Evolutionary conservation across 139 green algal genomes (phyloP).

Genomic region (Tetradesmus lagerheimii): DNA sequence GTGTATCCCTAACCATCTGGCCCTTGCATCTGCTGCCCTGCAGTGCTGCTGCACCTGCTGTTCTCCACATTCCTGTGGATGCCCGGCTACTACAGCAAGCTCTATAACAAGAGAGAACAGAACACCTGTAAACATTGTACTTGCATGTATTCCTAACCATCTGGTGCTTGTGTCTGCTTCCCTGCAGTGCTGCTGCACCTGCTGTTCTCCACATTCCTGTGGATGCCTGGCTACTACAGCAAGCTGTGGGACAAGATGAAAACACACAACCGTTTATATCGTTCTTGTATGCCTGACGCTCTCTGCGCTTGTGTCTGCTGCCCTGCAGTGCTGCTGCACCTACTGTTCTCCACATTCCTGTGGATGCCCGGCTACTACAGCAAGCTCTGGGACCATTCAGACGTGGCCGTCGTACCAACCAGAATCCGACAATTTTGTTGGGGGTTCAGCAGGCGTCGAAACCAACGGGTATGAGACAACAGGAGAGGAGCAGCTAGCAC

Average conservation of each 20-base stretch:
- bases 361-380: constrained; percentile 49
- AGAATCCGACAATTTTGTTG: too few relatives aligned
- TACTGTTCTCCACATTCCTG: constrained; percentile 51
- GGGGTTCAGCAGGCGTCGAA: too few relatives aligned
- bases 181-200: constrained; percentile 47
- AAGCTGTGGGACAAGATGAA: constrained; percentile 42
- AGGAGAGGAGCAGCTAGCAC: too few relatives aligned
- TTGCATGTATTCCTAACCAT: not conserved
- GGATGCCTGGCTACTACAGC: constrained; percentile 41
- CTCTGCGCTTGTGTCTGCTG: not conserved
- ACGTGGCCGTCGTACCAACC: not conserved
- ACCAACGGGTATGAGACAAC: too few relatives aligned
- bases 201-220: constrained; percentile 52
- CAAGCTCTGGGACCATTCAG: constrained; percentile 38
- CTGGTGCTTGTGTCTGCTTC: not conserved
- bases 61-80: constrained; percentile 52
- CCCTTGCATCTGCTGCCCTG: not conserved
- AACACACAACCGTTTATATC: too few relatives aligned
- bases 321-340: constrained; percentile 43
- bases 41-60: constrained; percentile 45
- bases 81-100: constrained; percentile 49
- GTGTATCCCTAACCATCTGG: too few relatives aligned
- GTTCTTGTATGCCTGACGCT: not conserved
- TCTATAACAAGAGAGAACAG: constrained; percentile 9
- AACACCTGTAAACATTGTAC: too few relatives aligned